Conservation (phyloP, 1,284 basidiomycete genomes). For the Cryptococcus sp. region DNA sequence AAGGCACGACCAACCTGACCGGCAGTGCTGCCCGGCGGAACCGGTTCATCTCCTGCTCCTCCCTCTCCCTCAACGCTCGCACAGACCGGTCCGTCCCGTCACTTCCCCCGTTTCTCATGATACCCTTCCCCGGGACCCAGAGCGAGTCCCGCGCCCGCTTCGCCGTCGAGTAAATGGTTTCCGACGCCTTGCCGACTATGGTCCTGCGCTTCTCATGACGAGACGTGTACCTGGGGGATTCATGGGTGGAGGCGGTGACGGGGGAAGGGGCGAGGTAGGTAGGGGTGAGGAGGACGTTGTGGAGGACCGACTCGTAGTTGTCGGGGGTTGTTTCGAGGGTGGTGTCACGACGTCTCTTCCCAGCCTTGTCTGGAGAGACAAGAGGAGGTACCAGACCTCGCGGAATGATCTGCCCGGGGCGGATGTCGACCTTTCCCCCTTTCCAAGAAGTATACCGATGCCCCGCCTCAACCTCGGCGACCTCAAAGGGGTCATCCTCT, state of each 20-base stretch:
- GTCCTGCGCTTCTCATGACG: constrained; percentile 13
- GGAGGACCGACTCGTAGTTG: constrained; percentile 35
- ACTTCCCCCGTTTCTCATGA: constrained; percentile 7
- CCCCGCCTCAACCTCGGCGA: constrained; percentile 29
- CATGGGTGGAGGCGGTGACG: constrained; percentile 3
- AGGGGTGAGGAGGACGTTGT: constrained; percentile 39
- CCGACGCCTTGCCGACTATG: constrained; percentile 18
- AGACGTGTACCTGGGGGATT: neutral
- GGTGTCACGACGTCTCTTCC: neutral
- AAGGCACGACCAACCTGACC: constrained; percentile 9
- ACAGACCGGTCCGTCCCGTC: constrained; percentile 14
- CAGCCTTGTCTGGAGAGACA: neutral
- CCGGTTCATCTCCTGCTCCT: constrained; percentile 29
- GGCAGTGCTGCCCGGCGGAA: constrained; percentile 15
- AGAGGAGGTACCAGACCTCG: constrained; percentile 11
- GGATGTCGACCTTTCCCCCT: constrained; percentile 34
- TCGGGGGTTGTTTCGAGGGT: neutral
- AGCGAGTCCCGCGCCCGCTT: constrained; percentile 12
- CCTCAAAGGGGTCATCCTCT: constrained; percentile 28
- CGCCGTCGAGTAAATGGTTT: constrained; percentile 9
- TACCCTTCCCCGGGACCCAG: constrained; percentile 20
- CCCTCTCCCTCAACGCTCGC: constrained; percentile 20
- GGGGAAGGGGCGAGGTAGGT: constrained; percentile 30
- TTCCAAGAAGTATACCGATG: constrained; percentile 36
- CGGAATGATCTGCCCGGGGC: constrained; percentile 33